Conservation (phyloP, 2,329 filamentous ascomycete species). For the Ophiostoma quercus region DNA sequence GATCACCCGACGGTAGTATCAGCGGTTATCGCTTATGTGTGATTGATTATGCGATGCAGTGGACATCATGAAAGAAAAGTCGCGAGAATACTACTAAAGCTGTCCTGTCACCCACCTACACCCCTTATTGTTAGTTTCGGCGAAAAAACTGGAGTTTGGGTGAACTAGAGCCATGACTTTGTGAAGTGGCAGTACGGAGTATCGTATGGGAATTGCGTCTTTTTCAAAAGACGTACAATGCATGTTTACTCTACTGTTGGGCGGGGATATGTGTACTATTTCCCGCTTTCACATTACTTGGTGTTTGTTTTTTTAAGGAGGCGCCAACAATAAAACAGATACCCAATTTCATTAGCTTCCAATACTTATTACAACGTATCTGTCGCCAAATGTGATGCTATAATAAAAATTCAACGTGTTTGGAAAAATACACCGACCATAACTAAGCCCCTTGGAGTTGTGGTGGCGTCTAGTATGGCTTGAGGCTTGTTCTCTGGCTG, state of each 20-base stretch:
- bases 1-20: background rate
- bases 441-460: background rate
- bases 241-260: no score
- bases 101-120: background rate
- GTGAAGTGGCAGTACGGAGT: no score
- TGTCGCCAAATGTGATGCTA: background rate
- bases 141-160: no score
- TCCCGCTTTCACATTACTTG: no score
- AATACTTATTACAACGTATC: background rate
- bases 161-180: no score
- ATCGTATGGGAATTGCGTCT: no score
- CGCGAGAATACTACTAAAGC: background rate
- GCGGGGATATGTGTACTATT: no score
- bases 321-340: background rate
- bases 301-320: background rate
- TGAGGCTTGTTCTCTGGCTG: background rate
- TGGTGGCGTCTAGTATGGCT: background rate
- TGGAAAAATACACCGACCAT: background rate
- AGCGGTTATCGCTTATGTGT: background rate
- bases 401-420: background rate
- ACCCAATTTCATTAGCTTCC: background rate
- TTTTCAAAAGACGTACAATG: no score
- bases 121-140: no score
- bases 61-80: background rate
- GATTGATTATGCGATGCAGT: background rate